phyloP scores from a whole-genome alignment of 1,139 yeast species.

The Candida albicans region DNA sequence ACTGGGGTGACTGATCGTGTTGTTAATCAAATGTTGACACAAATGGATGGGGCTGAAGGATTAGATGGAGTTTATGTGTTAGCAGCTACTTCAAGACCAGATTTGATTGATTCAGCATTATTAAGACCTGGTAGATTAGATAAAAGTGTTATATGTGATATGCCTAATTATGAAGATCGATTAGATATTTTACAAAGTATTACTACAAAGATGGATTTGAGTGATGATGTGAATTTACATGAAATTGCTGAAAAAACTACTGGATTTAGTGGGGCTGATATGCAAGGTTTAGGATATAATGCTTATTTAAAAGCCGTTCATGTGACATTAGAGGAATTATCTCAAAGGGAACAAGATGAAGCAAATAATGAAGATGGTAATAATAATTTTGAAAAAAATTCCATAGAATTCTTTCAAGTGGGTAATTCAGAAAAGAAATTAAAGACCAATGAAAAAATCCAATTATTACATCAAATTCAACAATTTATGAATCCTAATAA shows the following conservation, averaged over 20 bases:
- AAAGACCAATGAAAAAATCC: slow-evolving; percentile 46
- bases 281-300: slow-evolving; percentile 89
- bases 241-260: slow-evolving; percentile 60
- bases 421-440: slow-evolving; percentile 32
- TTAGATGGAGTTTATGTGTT: slow-evolving; percentile 93
- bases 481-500: slow-evolving; percentile 24
- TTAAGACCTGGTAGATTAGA: slow-evolving; percentile 95
- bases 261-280: slow-evolving; percentile 93
- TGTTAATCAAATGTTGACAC: slow-evolving; percentile 94
- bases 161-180: slow-evolving; percentile 74
- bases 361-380: slow-evolving; percentile 15
- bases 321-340: slow-evolving; percentile 51
- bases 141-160: slow-evolving; percentile 84
- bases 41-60: slow-evolving; percentile 99
- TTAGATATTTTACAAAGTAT: slow-evolving; percentile 70
- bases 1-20: slow-evolving; percentile 98
- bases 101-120: slow-evolving; percentile 90
- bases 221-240: slow-evolving; percentile 51
- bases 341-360: slow-evolving; percentile 31
- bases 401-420: slow-evolving; percentile 37
- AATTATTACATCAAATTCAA: slow-evolving; percentile 48
- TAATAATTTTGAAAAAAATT: slow-evolving; percentile 18
- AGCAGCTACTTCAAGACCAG: slow-evolving; percentile 96
- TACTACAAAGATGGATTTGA: slow-evolving; percentile 54
- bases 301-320: slow-evolving; percentile 93